phyloP scores from a whole-genome alignment of 2,329 filamentous ascomycete genomes.

The Achaetomium macrosporum region DNA sequence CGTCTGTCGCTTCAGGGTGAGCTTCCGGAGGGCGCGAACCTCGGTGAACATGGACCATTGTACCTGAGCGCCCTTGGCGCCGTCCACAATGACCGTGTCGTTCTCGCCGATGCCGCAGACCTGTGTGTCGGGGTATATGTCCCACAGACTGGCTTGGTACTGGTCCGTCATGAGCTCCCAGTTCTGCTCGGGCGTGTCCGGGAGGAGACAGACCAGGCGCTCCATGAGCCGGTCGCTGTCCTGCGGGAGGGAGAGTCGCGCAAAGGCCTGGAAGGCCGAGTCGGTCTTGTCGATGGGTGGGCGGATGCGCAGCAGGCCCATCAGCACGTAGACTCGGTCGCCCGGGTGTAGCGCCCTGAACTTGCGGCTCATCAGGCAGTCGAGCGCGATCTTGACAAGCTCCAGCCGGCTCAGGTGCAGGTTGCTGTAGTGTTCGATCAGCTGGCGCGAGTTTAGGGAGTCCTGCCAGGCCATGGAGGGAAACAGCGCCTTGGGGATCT shows the following conservation, averaged over 20 bases:
- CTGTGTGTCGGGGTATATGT: conserved; percentile 31
- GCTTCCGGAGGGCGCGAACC: conserved; percentile 23
- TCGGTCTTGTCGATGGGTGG: conserved; percentile 31
- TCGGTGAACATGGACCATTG: conserved; percentile 31
- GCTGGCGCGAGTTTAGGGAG: conserved; percentile 26
- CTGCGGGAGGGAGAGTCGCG: conserved; percentile 32
- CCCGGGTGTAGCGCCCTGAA: conserved; percentile 25
- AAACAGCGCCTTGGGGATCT: conserved; percentile 31
- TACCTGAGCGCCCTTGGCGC: conserved; percentile 29
- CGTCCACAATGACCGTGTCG: conserved; percentile 32
- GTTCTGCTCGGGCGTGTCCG: conserved; percentile 20
- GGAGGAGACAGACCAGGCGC: conserved; percentile 30
- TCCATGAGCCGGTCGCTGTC: conserved; percentile 33
- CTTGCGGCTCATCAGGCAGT: conserved; percentile 28
- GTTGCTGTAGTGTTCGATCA: conserved; percentile 32
- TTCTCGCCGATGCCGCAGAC: conserved; percentile 31
- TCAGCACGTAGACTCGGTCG: conserved; percentile 34
- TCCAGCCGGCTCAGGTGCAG: conserved; percentile 31
- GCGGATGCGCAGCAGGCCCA: conserved; percentile 32
- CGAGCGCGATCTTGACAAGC: conserved; percentile 28
- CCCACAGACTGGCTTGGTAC: conserved; percentile 30
- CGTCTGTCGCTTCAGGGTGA: background rate
- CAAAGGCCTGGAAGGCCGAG: conserved; percentile 34
- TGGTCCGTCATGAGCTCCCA: conserved; percentile 27
- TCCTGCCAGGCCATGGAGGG: conserved; percentile 29